Percentiles rank a stretch among this genome's conserved stretches.
Conservation (phyloP, 192 early-diverging fungal genomes). For the Borealophlyctis nickersoniae region DNA sequence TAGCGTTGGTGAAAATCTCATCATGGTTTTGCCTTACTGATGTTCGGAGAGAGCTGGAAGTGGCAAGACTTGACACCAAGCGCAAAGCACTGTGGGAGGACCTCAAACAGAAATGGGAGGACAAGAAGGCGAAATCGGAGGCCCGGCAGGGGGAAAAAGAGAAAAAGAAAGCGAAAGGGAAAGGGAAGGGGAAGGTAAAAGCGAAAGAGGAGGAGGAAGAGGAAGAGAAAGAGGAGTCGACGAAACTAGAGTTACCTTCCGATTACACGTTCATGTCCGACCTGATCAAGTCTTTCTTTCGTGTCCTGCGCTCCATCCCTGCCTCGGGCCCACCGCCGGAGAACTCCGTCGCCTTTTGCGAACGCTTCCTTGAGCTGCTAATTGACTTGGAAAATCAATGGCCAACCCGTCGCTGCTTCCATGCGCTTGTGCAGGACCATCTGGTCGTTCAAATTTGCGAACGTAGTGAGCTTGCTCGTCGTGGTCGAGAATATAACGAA, state of each 20-base stretch:
- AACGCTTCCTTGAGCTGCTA: conserved; percentile 79
- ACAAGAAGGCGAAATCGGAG: no score
- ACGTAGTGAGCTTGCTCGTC: conserved; percentile 26
- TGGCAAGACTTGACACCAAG: conserved; percentile 40
- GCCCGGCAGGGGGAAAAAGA: no score
- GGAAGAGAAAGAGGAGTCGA: no score
- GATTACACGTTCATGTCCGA: conserved; percentile 65
- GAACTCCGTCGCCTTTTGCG: conserved; percentile 59
- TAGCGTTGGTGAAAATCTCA: conserved; percentile 69
- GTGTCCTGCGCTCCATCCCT: conserved; percentile 53
- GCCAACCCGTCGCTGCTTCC: conserved; percentile 86
- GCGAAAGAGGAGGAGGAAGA: conserved; percentile 48
- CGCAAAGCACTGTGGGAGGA: conserved; percentile 63
- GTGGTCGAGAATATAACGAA: conserved; percentile 20
- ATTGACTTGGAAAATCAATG: conserved; percentile 86
- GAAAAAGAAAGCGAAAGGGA: no score
- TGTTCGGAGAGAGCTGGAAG: conserved; percentile 55
- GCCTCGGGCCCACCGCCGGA: conserved; percentile 25
- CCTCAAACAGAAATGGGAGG: conserved; percentile 26
- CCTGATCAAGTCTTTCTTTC: conserved; percentile 65
- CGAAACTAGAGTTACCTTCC: no score
- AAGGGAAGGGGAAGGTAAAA: conserved; percentile 17
- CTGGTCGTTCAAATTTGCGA: conserved; percentile 51
- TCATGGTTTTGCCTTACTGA: conserved; percentile 72
- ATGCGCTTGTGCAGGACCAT: conserved; percentile 76